Evolutionary conservation across 2,329 filamentous ascomycete genomes (phyloP).

Genomic region (Clarireedia sp.): DNA sequence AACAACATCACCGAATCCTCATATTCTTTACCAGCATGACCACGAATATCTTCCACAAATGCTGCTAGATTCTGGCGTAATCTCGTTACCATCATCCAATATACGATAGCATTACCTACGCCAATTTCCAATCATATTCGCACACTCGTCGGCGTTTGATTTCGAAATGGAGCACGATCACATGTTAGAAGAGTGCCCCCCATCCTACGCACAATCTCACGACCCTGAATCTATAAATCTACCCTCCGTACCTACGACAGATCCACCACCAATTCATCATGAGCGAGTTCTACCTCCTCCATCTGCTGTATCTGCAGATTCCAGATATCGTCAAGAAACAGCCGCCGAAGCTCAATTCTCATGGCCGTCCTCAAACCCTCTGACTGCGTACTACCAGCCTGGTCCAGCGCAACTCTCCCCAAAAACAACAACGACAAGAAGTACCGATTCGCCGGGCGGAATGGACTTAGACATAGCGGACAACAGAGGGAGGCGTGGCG

Average conservation of each 20-base stretch:
- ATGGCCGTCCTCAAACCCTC: slow-evolving; percentile 30
- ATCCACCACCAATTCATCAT: slow-evolving; percentile 24
- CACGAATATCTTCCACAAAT: background rate
- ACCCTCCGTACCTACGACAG: slow-evolving; percentile 24
- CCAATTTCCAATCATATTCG: background rate
- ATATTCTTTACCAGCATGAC: background rate
- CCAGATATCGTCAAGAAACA: slow-evolving; percentile 17
- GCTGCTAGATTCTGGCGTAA: background rate
- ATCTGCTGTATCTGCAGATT: slow-evolving; percentile 20
- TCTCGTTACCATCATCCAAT: background rate
- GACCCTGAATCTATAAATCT: slow-evolving; percentile 24
- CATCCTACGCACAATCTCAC: slow-evolving; percentile 27
- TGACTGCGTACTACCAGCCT: slow-evolving; percentile 29
- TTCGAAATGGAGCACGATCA: slow-evolving; percentile 28
- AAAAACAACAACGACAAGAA: slow-evolving; percentile 16
- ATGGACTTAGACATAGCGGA: slow-evolving; percentile 29
- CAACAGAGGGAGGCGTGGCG: slow-evolving; percentile 22
- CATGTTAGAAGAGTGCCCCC: slow-evolving; percentile 26
- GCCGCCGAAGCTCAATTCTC: slow-evolving; percentile 18
- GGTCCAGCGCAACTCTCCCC: slow-evolving; percentile 27
- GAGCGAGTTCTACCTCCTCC: slow-evolving; percentile 27
- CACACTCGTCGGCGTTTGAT: slow-evolving; percentile 17
- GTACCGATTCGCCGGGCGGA: slow-evolving; percentile 21
- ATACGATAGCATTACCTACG: background rate
- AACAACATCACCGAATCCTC: background rate